phyloP scores from a whole-genome alignment of 345 rosid genomes.

The Syzygium grande region DNA sequence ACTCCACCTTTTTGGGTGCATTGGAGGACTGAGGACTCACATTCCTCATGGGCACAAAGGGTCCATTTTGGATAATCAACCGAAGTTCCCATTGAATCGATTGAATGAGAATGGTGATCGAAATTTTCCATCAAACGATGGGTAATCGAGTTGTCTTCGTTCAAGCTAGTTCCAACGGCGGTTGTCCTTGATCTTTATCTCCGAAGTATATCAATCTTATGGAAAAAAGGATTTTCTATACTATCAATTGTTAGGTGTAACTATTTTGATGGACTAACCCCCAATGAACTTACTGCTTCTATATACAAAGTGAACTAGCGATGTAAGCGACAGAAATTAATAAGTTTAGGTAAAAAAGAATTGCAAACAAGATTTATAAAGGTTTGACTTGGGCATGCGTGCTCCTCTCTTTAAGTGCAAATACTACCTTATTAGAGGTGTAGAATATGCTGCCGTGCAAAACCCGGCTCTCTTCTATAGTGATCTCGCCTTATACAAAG shows the following conservation, averaged over 20 bases:
- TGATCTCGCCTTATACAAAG: neutral
- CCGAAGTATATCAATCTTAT: neutral
- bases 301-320: neutral
- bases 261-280: too few relatives aligned
- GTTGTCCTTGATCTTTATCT: neutral
- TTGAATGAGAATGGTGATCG: too few relatives aligned
- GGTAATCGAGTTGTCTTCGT: neutral
- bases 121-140: too few relatives aligned
- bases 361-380: neutral
- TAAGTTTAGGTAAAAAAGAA: neutral
- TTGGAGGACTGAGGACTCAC: neutral
- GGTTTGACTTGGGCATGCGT: neutral
- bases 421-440: neutral
- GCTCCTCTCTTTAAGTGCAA: neutral
- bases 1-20: too few relatives aligned
- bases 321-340: neutral
- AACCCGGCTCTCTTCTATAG: neutral
- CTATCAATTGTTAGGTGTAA: neutral
- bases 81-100: neutral
- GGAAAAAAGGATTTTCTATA: neutral
- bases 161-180: neutral
- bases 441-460: neutral
- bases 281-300: too few relatives aligned
- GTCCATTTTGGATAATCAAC: neutral
- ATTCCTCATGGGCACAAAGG: neutral